Conservation (phyloP, 345 rosid species). For the Corchorus capsularis region DNA sequence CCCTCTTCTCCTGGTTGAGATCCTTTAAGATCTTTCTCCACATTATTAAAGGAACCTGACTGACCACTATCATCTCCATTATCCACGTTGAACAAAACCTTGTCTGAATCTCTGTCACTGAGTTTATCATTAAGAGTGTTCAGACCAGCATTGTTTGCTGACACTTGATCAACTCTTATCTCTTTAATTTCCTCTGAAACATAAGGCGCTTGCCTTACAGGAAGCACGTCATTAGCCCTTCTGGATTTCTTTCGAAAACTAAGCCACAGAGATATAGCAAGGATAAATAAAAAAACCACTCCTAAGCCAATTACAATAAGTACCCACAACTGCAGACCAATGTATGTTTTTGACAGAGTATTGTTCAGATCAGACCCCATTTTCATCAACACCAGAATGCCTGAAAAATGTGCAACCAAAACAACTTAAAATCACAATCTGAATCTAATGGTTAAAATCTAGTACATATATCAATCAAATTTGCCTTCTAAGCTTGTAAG, state of each 20-base stretch:
- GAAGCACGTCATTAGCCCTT: slow-evolving; percentile 49
- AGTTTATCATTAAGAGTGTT: slow-evolving; percentile 52
- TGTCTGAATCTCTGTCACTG: slow-evolving; percentile 64
- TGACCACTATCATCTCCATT: slow-evolving; percentile 59
- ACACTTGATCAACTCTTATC: slow-evolving; percentile 75
- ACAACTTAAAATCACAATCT: slow-evolving; percentile 8
- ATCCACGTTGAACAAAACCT: slow-evolving; percentile 47
- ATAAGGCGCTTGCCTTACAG: slow-evolving; percentile 46
- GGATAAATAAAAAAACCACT: slow-evolving; percentile 51
- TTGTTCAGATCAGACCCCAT: slow-evolving; percentile 70
- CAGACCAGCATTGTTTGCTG: slow-evolving; percentile 53
- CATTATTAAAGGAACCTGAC: slow-evolving; percentile 56
- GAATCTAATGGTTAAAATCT: neutral
- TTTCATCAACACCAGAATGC: slow-evolving; percentile 31
- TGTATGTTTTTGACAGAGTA: slow-evolving; percentile 53
- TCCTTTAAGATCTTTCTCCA: slow-evolving; percentile 46
- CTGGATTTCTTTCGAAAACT: slow-evolving; percentile 70
- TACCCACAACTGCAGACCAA: slow-evolving; percentile 74
- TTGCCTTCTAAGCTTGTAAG: neutral
- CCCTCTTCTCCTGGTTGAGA: slow-evolving; percentile 57
- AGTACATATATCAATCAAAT: neutral
- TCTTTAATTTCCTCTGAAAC: slow-evolving; percentile 85
- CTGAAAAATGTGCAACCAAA: slow-evolving; percentile 32
- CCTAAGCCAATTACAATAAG: slow-evolving; percentile 62
- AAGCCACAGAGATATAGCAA: slow-evolving; percentile 70